phyloP scores from a whole-genome alignment of 1,284 basidiomycete species.

The Trichosporon coremiiforme region DNA sequence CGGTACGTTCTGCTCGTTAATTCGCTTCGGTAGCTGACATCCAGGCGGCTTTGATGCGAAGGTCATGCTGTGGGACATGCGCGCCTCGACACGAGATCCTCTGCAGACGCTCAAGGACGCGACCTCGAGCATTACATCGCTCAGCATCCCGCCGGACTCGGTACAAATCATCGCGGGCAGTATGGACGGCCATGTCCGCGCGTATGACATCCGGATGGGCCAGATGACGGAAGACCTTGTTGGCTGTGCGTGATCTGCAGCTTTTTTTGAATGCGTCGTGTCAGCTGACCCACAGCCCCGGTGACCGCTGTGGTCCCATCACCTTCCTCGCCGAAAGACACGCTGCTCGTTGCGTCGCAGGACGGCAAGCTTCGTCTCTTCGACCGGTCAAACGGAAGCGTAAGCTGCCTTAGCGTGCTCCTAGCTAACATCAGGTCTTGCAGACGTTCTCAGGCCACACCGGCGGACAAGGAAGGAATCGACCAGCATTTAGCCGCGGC shows the following conservation, averaged over 20 bases:
- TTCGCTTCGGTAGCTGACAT: not conserved
- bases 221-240: slow-evolving; percentile 84
- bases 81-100: slow-evolving; percentile 74
- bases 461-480: slow-evolving; percentile 66
- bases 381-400: slow-evolving; percentile 77
- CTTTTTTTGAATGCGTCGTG: not conserved
- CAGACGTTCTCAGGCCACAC: slow-evolving; percentile 79
- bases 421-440: slow-evolving; percentile 58
- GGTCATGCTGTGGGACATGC: slow-evolving; percentile 83
- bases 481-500: slow-evolving; percentile 76
- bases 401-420: not conserved
- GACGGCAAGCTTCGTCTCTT: slow-evolving; percentile 84
- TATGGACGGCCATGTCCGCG: slow-evolving; percentile 86
- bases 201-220: slow-evolving; percentile 91
- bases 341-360: slow-evolving; percentile 77
- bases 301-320: slow-evolving; percentile 75
- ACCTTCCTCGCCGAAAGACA: slow-evolving; percentile 63
- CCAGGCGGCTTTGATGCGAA: slow-evolving; percentile 68
- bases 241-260: slow-evolving; percentile 65
- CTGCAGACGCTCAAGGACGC: slow-evolving; percentile 93
- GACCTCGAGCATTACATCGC: slow-evolving; percentile 80
- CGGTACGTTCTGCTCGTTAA: slow-evolving; percentile 63
- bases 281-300: slow-evolving; percentile 61
- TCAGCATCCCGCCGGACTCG: slow-evolving; percentile 63
- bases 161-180: slow-evolving; percentile 76